A percentile compares a stretch with the other conserved stretches of the same genome.
Evolutionary conservation across 257 asterid species (phyloP).

Genomic region (Penstemon eatonii): DNA sequence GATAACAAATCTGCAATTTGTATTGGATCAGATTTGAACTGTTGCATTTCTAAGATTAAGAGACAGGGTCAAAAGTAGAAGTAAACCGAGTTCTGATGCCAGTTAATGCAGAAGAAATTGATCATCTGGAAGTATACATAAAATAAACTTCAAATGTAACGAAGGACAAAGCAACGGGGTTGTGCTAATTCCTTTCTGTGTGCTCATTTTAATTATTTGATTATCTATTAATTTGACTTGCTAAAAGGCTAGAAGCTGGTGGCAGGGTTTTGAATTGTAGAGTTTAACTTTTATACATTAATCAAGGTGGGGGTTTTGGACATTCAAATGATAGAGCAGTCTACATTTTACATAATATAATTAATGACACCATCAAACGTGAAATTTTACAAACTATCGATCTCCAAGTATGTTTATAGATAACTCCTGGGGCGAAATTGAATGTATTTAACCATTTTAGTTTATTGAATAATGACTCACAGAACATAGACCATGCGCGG

Average conservation of each 20-base stretch:
- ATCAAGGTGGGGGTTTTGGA: background rate
- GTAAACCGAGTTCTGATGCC: background rate
- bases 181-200: background rate
- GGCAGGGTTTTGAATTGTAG: background rate
- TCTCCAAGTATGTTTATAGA: background rate
- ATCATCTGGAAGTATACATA: background rate
- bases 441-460: background rate
- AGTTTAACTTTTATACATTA: background rate
- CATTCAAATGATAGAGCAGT: background rate
- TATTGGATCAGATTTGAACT: background rate
- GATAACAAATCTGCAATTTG: background rate
- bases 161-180: background rate
- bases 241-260: background rate
- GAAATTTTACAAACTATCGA: background rate
- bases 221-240: background rate
- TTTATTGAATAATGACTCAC: conserved; percentile 3
- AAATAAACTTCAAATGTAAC: background rate
- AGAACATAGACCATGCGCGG: background rate
- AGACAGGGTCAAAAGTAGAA: background rate
- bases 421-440: too few species aligned
- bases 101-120: background rate
- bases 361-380: background rate
- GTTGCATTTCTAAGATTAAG: background rate
- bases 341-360: background rate
- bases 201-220: conserved; percentile 2